phyloP scores from a whole-genome alignment of 495 filamentous ascomycete genomes.

The Penicillium paxilli region DNA sequence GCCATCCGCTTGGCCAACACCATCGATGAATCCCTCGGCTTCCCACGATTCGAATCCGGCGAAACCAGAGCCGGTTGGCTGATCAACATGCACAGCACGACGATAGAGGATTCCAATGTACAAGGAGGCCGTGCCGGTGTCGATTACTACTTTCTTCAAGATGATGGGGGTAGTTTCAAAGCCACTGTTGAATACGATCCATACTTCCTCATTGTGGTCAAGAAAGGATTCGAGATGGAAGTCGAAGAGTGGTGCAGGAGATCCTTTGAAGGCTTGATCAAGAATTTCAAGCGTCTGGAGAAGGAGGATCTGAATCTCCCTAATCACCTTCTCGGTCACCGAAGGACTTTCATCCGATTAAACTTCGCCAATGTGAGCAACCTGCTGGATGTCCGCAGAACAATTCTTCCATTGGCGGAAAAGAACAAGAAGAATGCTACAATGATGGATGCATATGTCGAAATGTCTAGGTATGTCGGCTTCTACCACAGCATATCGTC shows the following conservation, averaged over 20 bases:
- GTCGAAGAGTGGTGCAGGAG: conserved; percentile 94
- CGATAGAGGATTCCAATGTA: conserved; percentile 79
- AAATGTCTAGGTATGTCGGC: conserved; percentile 77
- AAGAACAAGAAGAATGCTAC: conserved; percentile 94
- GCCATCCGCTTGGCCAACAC: conserved; percentile 76
- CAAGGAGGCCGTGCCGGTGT: conserved; percentile 83
- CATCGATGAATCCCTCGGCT: conserved; percentile 95
- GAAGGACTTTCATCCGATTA: conserved; percentile 80
- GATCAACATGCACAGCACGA: conserved; percentile 89
- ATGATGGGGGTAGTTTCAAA: conserved; percentile 92
- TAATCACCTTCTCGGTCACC: conserved; percentile 92
- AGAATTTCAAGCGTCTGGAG: conserved; percentile 71
- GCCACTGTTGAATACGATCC: conserved; percentile 95
- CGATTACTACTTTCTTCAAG: conserved; percentile 96
- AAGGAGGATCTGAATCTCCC: conserved; percentile 96
- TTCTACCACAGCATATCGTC: neutral
- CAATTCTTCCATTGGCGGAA: conserved; percentile 87
- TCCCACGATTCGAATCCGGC: conserved; percentile 87
- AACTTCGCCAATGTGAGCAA: conserved; percentile 85
- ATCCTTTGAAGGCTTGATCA: conserved; percentile 81
- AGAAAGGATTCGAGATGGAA: conserved; percentile 83
- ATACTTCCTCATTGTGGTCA: conserved; percentile 91
- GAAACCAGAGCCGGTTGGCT: conserved; percentile 88
- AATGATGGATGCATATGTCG: conserved; percentile 97
- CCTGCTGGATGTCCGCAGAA: conserved; percentile 76